phyloP scores from a whole-genome alignment of 345 rosid genomes.

The Luvunga scandens region DNA sequence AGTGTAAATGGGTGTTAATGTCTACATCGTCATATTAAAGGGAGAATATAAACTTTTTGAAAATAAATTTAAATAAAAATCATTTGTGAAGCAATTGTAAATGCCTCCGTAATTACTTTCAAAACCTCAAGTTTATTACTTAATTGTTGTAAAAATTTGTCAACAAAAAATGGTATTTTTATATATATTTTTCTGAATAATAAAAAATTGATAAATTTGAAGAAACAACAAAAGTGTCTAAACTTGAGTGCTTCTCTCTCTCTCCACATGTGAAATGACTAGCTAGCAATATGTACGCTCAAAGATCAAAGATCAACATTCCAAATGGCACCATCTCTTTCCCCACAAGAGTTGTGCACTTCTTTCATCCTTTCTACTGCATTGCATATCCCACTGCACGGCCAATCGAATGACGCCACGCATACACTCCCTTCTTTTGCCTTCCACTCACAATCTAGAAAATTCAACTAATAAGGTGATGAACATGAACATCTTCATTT shows the following conservation, averaged over 20 bases:
- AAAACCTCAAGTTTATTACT: too few relatives aligned
- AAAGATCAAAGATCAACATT: conserved; percentile 31
- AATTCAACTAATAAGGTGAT: not conserved
- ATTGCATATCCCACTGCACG: conserved; percentile 86
- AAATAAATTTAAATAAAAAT: too few relatives aligned
- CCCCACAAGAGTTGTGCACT: conserved; percentile 72
- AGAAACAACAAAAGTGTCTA: too few relatives aligned
- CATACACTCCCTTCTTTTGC: conserved; percentile 69
- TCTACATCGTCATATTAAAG: too few relatives aligned
- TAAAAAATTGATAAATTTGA: too few relatives aligned
- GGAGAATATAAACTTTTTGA: too few relatives aligned
- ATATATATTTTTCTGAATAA: too few relatives aligned
- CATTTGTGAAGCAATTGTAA: too few relatives aligned
- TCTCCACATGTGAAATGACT: not conserved
- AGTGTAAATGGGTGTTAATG: too few relatives aligned
- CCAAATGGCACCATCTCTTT: conserved; percentile 67
- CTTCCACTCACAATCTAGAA: conserved; percentile 73
- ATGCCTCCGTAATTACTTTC: too few relatives aligned
- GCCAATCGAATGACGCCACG: conserved; percentile 87
- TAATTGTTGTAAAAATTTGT: too few relatives aligned
- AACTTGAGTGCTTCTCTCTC: not conserved
- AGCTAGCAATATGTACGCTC: not conserved
- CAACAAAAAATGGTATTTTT: too few relatives aligned
- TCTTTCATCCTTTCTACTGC: conserved; percentile 67
- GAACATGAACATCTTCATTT: not conserved